Conservation (phyloP, 805 yeast species). For the Candida ulmi region DNA sequence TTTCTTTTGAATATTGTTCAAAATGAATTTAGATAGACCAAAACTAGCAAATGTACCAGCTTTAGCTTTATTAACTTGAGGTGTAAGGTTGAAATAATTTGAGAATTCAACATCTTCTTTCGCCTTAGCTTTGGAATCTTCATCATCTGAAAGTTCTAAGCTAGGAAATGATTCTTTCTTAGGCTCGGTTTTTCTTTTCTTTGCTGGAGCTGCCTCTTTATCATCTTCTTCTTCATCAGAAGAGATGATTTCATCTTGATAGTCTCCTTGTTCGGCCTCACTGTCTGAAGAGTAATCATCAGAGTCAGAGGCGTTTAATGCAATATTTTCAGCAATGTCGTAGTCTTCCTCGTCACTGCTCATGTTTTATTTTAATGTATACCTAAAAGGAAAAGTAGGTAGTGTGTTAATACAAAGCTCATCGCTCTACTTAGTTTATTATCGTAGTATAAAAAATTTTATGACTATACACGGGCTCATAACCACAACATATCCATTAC, state of each 20-base stretch:
- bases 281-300: slow-evolving; percentile 25
- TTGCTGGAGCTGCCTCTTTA: slow-evolving; percentile 23
- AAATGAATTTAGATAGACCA: slow-evolving; percentile 71
- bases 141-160: slow-evolving; percentile 50
- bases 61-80: slow-evolving; percentile 52
- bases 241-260: slow-evolving; percentile 49
- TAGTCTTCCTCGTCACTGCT: slow-evolving; percentile 39
- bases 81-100: slow-evolving; percentile 37
- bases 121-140: slow-evolving; percentile 26
- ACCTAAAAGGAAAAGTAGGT: too few species aligned
- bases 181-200: slow-evolving; percentile 20
- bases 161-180: slow-evolving; percentile 34
- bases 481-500: too few species aligned
- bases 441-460: too few species aligned
- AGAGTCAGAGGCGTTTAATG: slow-evolving; percentile 37
- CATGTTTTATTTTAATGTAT: slow-evolving; percentile 6
- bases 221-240: slow-evolving; percentile 44
- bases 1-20: slow-evolving; percentile 68
- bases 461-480: too few species aligned
- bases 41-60: slow-evolving; percentile 85
- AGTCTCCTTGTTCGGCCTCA: slow-evolving; percentile 28
- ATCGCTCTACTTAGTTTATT: too few species aligned
- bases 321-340: slow-evolving; percentile 61
- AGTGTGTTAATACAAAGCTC: too few species aligned
- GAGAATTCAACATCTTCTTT: slow-evolving; percentile 42